Evolutionary conservation across 441 rosid genomes (phyloP).

Genomic region (Dalechampia spathulata): DNA sequence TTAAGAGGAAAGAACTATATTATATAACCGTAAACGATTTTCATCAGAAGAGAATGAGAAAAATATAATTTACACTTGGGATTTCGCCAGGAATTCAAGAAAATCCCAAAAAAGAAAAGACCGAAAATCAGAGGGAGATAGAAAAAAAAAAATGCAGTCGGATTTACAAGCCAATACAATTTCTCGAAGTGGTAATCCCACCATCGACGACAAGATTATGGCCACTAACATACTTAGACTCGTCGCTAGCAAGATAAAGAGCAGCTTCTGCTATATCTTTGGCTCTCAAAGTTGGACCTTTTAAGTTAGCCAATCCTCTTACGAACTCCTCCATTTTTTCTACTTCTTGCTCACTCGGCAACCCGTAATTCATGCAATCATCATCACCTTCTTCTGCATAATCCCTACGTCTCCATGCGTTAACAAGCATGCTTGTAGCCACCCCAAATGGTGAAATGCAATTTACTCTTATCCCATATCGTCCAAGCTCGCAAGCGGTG

Average conservation of each 20-base stretch:
- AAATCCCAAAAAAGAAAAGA: too few species aligned
- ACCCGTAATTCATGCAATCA: constrained; percentile 3
- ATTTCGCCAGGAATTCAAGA: too few species aligned
- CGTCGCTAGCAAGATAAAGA: constrained; percentile 73
- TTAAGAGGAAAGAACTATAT: too few species aligned
- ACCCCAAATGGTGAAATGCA: constrained; percentile 94
- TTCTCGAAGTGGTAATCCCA: constrained; percentile 65
- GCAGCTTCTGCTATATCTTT: constrained; percentile 86
- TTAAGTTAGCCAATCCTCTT: constrained; percentile 55
- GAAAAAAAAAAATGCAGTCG: too few species aligned
- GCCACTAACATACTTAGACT: constrained; percentile 83
- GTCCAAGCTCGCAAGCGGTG: constrained; percentile 74
- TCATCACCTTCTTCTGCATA: constrained; percentile 5
- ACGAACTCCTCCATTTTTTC: constrained; percentile 79
- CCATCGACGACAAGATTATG: constrained; percentile 94
- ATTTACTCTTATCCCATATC: constrained; percentile 69
- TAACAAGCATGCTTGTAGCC: constrained; percentile 70
- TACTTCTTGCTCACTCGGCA: constrained; percentile 35
- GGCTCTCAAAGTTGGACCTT: constrained; percentile 49
- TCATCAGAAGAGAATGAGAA: too few species aligned
- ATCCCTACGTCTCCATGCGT: constrained; percentile 51
- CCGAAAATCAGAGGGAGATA: too few species aligned
- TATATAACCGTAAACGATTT: too few species aligned
- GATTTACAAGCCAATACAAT: constrained; percentile 71
- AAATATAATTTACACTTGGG: too few species aligned